Conservation (phyloP, 2,329 filamentous ascomycete species). For the Ascochyta pisi region DNA sequence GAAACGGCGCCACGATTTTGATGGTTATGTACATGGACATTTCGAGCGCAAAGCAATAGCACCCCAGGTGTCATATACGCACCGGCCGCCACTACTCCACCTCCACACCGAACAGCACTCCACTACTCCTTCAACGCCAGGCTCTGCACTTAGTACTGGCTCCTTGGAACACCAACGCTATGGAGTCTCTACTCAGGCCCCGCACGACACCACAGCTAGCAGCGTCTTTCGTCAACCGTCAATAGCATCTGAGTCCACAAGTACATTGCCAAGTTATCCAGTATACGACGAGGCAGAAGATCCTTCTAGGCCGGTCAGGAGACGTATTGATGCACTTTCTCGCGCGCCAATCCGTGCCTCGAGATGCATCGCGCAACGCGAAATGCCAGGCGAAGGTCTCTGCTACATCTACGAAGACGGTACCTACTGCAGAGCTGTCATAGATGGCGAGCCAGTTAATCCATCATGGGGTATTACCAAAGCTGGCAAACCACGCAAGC, state of each 20-base stretch:
- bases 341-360: slow-evolving; percentile 43
- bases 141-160: slow-evolving; percentile 29
- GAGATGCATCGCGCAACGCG: slow-evolving; percentile 51
- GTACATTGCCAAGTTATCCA: slow-evolving; percentile 23
- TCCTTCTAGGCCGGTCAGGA: slow-evolving; percentile 36
- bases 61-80: slow-evolving; percentile 37
- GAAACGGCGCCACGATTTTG: slow-evolving; percentile 47
- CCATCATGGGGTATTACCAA: slow-evolving; percentile 94
- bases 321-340: slow-evolving; percentile 43
- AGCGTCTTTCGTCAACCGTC: slow-evolving; percentile 34
- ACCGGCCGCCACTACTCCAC: slow-evolving; percentile 31
- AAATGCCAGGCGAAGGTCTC: slow-evolving; percentile 77
- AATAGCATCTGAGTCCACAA: slow-evolving; percentile 33
- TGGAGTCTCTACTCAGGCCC: slow-evolving; percentile 30
- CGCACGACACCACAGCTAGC: slow-evolving; percentile 30
- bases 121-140: slow-evolving; percentile 31
- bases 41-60: slow-evolving; percentile 37
- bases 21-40: slow-evolving; percentile 37
- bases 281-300: slow-evolving; percentile 42
- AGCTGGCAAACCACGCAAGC: slow-evolving; percentile 89
- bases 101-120: slow-evolving; percentile 31
- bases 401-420: slow-evolving; percentile 90
- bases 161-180: slow-evolving; percentile 34
- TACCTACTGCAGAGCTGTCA: slow-evolving; percentile 79
- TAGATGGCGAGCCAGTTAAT: slow-evolving; percentile 87